A percentile compares a stretch with the other conserved stretches of the same genome.
Evolutionary conservation across 2,329 filamentous ascomycete genomes (phyloP).

Genomic region (Sclerotinia sclerotiorum): DNA sequence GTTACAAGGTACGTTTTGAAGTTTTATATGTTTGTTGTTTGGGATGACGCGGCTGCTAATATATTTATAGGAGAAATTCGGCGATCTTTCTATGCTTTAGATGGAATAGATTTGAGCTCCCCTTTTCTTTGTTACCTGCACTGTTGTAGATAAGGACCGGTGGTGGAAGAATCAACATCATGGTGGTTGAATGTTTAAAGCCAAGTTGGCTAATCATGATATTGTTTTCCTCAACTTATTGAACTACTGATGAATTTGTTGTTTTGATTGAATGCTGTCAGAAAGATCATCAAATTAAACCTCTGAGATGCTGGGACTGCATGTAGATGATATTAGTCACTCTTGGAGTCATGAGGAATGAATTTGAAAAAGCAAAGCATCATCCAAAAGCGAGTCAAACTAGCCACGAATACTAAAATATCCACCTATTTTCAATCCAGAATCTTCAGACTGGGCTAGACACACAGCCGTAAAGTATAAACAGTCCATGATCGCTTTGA

Average conservation of each 20-base stretch:
- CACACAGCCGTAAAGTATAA: too few relatives aligned
- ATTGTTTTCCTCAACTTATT: conserved; percentile 1
- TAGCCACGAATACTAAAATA: not conserved
- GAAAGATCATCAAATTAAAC: not conserved
- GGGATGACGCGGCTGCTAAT: conserved; percentile 46
- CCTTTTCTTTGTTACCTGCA: conserved; percentile 59
- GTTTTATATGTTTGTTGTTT: not conserved
- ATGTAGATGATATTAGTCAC: not conserved
- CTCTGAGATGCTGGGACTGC: not conserved
- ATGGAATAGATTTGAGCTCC: conserved; percentile 36
- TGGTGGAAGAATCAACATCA: conserved; percentile 29
- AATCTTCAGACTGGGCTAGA: too few relatives aligned
- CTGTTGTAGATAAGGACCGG: conserved; percentile 62
- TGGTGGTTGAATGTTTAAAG: conserved; percentile 26
- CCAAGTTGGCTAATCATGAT: conserved; percentile 21
- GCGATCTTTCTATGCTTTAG: conserved; percentile 94
- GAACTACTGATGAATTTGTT: conserved; percentile 1
- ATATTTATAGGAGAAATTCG: conserved; percentile 85
- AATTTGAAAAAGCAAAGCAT: not conserved
- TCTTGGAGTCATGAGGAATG: not conserved
- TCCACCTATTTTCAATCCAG: not conserved
- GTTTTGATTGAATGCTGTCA: conserved; percentile 5
- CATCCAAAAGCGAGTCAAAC: not conserved
- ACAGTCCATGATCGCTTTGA: too few relatives aligned
- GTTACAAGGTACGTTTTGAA: conserved; percentile 81